Evolutionary conservation across 2,329 filamentous ascomycete genomes (phyloP).

Genomic region (Phaeosphaeriaceae sp.): DNA sequence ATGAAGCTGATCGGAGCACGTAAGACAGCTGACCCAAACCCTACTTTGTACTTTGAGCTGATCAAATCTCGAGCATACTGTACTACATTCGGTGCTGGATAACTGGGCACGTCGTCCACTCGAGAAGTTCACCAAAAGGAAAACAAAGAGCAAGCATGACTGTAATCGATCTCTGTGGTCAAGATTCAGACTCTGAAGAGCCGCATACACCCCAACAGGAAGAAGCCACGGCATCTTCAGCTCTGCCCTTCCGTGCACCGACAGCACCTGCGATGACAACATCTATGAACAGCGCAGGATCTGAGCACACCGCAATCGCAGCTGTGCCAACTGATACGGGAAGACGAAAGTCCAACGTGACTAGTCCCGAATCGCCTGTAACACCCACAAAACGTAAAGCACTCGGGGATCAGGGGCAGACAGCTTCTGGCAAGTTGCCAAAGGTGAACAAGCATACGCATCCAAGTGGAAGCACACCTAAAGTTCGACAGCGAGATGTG

Average conservation of each 20-base stretch:
- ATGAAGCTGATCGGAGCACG: conserved; percentile 3
- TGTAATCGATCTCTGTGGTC: not conserved
- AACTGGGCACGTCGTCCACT: conserved; percentile 4
- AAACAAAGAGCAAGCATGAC: conserved; percentile 5
- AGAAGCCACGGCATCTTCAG: not conserved
- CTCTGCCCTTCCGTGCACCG: not conserved
- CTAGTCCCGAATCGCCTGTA: not conserved
- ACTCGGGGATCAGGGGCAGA: conserved; percentile 2
- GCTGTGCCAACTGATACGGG: not conserved
- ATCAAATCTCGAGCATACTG: conserved; percentile 6
- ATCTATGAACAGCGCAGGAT: not conserved
- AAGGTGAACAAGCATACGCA: conserved; percentile 7
- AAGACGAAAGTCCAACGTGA: not conserved
- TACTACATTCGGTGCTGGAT: conserved; percentile 24
- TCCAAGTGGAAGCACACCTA: not conserved
- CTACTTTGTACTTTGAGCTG: not conserved
- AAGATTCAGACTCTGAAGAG: not conserved
- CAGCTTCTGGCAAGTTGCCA: conserved; percentile 7
- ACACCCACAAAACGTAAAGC: conserved; percentile 18
- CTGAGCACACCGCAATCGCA: not conserved
- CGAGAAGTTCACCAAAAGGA: conserved; percentile 2
- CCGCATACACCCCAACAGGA: not conserved
- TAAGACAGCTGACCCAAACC: not conserved
- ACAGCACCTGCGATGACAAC: not conserved
- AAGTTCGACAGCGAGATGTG: conserved; percentile 4